A percentile compares a stretch with the other conserved stretches of the same genome.
Conservation (phyloP, 73 alveolate genomes). For the Blepharisma japonicum region DNA sequence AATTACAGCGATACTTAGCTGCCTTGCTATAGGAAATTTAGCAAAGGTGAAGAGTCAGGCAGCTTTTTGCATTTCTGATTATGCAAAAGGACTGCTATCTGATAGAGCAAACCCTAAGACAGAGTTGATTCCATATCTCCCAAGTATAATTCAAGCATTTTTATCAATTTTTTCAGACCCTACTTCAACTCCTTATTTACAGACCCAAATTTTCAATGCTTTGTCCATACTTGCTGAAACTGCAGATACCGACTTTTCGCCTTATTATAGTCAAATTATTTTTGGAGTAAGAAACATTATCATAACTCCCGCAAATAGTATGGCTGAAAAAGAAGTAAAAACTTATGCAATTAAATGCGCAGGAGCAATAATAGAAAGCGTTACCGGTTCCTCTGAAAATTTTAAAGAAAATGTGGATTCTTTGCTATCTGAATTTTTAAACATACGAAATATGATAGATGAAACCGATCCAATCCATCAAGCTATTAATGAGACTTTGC, state of each 20-base stretch:
- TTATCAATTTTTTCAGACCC: neutral
- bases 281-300: neutral
- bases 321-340: constrained; percentile 5
- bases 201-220: constrained; percentile 1
- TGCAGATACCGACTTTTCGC: neutral
- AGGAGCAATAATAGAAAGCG: neutral
- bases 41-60: constrained; percentile 15
- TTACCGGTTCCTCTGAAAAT: neutral
- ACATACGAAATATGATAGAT: neutral
- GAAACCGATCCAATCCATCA: neutral
- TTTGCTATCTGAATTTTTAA: neutral
- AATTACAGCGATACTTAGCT: neutral
- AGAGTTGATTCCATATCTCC: neutral
- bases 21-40: neutral
- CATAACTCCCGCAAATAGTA: neutral
- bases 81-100: neutral
- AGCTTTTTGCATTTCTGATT: neutral
- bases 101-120: neutral
- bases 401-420: neutral
- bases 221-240: neutral
- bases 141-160: neutral
- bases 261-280: constrained; percentile 5
- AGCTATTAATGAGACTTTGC: constrained; percentile 5
- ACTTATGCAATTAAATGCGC: neutral
- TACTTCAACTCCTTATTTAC: neutral